phyloP scores from a whole-genome alignment of 176 grass and related monocot genomes.

The Oryza brachyantha region DNA sequence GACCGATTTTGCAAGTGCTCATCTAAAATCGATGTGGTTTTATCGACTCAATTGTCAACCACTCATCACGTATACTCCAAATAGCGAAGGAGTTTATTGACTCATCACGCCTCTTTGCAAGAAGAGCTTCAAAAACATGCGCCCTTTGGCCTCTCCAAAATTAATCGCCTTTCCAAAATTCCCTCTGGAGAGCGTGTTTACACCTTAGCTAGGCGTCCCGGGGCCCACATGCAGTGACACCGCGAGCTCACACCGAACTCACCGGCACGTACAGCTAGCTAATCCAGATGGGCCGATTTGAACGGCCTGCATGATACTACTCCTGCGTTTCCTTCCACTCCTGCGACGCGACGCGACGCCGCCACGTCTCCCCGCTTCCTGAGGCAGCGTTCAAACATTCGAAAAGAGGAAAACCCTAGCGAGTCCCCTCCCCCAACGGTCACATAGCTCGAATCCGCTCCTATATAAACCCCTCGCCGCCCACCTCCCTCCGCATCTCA shows the following conservation, averaged over 20 bases:
- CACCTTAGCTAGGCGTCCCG: background rate
- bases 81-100: too few species aligned
- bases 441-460: constrained; percentile 16
- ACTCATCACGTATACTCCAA: too few species aligned
- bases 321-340: background rate
- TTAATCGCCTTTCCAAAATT: background rate
- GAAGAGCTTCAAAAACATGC: constrained; percentile 3
- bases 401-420: constrained; percentile 36
- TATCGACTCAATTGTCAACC: too few species aligned
- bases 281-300: background rate
- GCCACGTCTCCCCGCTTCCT: background rate
- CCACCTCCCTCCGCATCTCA: constrained; percentile 23
- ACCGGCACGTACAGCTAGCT: too few species aligned
- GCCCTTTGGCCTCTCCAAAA: background rate
- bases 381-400: constrained; percentile 43
- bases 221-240: constrained; percentile 27
- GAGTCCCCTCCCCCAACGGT: constrained; percentile 48
- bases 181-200: background rate
- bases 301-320: constrained; percentile 2
- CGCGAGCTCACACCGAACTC: background rate
- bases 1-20: background rate
- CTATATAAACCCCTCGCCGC: constrained; percentile 42
- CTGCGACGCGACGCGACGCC: constrained; percentile 18
- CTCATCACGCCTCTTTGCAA: too few species aligned
- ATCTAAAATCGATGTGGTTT: background rate